Evolutionary conservation across 805 yeast genomes (phyloP), one percentile per base, ranked within the genome.

Genomic region (Huiozyma sinensis): DNA sequence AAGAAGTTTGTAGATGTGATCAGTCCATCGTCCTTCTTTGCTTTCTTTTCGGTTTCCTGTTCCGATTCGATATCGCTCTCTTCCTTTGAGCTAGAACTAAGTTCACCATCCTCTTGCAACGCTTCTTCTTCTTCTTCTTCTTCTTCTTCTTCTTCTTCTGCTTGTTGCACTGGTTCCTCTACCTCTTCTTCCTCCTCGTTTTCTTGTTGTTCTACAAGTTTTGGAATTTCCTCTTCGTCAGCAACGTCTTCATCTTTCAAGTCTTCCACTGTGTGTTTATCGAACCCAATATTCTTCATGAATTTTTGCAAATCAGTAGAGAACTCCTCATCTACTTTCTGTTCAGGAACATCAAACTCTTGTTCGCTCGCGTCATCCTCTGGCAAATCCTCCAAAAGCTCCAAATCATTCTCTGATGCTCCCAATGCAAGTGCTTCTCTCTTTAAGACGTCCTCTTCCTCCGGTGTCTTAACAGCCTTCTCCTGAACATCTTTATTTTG

Each of bases 401-500:
- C 72, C 39, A 89, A 58, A 60, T 88, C 97, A 24, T 79, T 89
- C 52, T 84, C 92, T 11, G 86, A 73, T 17, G 96, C 97, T 32
- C 97, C 96, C 29, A 89, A 65, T 24, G 79, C 80, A 10, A 80
- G 60, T 2, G 95, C 94, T 65, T 83, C 94, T 47, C 79, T 76
- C 52, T 83, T 78, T 40, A 85, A 60, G 2, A 48, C 55, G 5
- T 47, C 54, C 41, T 45, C 47, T 40, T 48, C 29, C 36, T 40
- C 46, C 28, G 28, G n/a, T 5, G 7, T 29, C 6, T 36, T 39
- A 4, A 17, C 24, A 37, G 45, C 41, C 33, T 50, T 40, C 13
- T 51, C 47, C 13, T 38, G 41, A 6, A 47, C 49, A 28, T 47
- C 52, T 27, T 47, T 46, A 44, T 40, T 35, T 17, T 33, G 36